Base-by-base conservation (phyloP, 768 basidiomycete genomes). In the Leccinum uliginosum region DNA sequence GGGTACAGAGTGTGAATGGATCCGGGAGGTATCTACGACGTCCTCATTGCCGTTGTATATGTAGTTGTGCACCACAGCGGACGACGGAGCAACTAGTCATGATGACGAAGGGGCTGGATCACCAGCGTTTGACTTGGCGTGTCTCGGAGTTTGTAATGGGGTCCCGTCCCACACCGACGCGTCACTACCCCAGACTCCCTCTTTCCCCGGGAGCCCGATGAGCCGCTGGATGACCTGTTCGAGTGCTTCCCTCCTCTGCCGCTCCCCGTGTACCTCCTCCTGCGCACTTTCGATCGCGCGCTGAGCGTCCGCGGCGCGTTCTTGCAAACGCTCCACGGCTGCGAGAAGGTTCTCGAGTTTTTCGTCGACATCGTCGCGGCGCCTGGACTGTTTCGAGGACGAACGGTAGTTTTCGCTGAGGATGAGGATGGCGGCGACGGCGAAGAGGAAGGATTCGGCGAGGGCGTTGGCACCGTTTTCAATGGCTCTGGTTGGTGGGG, bases 381-480 rank as follows among this genome's bases (percentile, higher is more conserved):
- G 84, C 66, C 82, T 87, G 0, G 83, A 78, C 57, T 85, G 77
- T 56, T 78, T 89, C 19, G 87, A 78, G 0, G 88, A 86, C 1
- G 82, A 79, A 1, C 91, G 86, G 80, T 82, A 93, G 23, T 85
- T 75, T 69, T 94, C 91, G 2, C 85, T 86, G 11, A 92, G 57
- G 55, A 94, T 92, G 6, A 93, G 75, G 0, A 71, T 71, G 2
- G 86, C 85, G 0, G 91, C 91, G 2, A 93, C 91, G 19, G 75
- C 66, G 66, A 93, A 93, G 3, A 93, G 79, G 62, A 93, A 93
- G 0, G 89, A 89, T 71, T 93, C 91, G 0, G 91, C 91, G 5
- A 93, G 76, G 6, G 85, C 78, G 61, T 92, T 93, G 15, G 91
- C 89, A 21, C 91, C 91, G 62, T 87, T 91, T 57, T 92, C 89